Evolutionary conservation across 116 monocot genomes (phyloP).

Genomic region (Trichopus zeylanicus): DNA sequence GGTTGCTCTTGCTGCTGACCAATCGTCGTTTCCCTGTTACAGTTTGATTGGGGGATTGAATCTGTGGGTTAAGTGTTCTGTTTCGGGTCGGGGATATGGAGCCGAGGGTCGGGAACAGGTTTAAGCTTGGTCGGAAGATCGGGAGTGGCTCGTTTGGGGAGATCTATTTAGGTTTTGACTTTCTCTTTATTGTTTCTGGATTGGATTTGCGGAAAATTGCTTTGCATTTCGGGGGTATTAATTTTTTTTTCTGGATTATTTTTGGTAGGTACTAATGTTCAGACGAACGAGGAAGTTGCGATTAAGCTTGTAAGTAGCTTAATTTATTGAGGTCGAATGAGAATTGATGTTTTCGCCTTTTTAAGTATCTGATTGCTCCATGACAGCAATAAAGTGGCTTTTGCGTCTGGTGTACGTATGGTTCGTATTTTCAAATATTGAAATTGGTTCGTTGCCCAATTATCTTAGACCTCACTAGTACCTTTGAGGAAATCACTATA

Average conservation of each 20-base stretch:
- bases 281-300: constrained; percentile 91
- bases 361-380: neutral
- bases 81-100: constrained; percentile 28
- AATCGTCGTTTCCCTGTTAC: neutral
- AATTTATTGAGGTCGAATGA: neutral
- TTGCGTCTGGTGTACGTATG: no score
- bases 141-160: constrained; percentile 78
- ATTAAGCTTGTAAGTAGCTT: constrained; percentile 75
- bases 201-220: neutral
- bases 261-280: constrained; percentile 71
- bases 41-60: neutral
- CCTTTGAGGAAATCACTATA: no score
- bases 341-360: neutral
- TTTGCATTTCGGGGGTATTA: neutral
- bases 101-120: constrained; percentile 60
- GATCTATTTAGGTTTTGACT: constrained; percentile 56
- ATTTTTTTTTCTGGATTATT: neutral
- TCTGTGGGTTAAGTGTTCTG: neutral
- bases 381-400: no score
- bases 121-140: constrained; percentile 61
- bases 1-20: neutral
- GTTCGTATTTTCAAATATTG: no score
- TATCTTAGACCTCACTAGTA: no score
- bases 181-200: neutral
- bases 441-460: no score